Percentiles rank a stretch among this genome's conserved stretches.
Conservation (phyloP, 2,329 filamentous ascomycete genomes). For the Ilyonectria mors-panacis region DNA sequence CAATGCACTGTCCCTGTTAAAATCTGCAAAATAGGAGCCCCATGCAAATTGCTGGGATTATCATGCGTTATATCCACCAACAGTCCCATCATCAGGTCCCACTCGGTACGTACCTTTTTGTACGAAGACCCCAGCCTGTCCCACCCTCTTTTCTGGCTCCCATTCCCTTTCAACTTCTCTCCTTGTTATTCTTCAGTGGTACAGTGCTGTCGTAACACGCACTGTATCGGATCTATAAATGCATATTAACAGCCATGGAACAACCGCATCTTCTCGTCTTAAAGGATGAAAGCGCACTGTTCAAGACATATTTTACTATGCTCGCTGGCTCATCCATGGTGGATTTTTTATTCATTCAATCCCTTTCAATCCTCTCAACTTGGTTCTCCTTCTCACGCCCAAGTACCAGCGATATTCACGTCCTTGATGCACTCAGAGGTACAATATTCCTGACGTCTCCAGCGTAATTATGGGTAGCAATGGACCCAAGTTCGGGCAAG, state of each 20-base stretch:
- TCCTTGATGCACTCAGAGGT: background rate
- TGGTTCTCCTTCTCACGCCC: background rate
- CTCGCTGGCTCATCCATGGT: background rate
- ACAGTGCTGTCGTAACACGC: background rate
- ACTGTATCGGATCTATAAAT: background rate
- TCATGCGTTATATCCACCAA: too few species aligned
- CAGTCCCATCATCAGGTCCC: too few species aligned
- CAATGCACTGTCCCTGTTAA: background rate
- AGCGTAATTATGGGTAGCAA: background rate
- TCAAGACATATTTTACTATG: background rate
- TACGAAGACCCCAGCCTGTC: background rate
- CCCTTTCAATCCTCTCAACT: background rate
- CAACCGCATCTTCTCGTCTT: background rate
- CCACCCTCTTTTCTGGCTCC: background rate
- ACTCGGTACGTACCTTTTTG: too few species aligned
- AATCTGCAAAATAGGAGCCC: too few species aligned
- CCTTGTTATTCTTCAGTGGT: background rate
- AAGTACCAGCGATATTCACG: too few species aligned
- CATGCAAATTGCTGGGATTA: too few species aligned
- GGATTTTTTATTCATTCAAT: background rate
- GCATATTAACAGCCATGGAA: background rate
- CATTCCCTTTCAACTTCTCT: background rate
- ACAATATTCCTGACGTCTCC: background rate
- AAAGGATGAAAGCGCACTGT: background rate
- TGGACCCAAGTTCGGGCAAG: slow-evolving; percentile 17